phyloP scores from a whole-genome alignment of 306 rosid genomes.

The Cucumis hystrix region DNA sequence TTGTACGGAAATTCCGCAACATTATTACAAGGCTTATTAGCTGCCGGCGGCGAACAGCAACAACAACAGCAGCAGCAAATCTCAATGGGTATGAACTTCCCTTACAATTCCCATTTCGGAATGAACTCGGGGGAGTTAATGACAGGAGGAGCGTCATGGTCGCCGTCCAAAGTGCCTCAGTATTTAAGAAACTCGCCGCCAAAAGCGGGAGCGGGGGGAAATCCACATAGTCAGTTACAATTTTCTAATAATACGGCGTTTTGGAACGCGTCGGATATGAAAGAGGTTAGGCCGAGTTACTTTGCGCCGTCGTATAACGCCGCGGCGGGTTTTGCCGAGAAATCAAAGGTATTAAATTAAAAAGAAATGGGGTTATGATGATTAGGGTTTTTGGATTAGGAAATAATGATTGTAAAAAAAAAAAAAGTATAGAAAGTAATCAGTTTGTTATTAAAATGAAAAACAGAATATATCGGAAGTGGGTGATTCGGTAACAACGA shows the following conservation, averaged over 20 bases:
- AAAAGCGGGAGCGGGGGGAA: slow-evolving; percentile 16
- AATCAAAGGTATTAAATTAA: slow-evolving; percentile 44
- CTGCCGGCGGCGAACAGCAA: slow-evolving; percentile 24
- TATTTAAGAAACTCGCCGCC: slow-evolving; percentile 71
- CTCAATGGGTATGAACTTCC: slow-evolving; percentile 16
- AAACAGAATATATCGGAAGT: slow-evolving; percentile 65
- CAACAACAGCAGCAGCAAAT: background rate
- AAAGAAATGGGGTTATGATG: background rate
- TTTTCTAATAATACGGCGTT: slow-evolving; percentile 72
- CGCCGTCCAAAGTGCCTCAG: slow-evolving; percentile 54
- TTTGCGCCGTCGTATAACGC: slow-evolving; percentile 43
- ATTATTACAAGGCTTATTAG: slow-evolving; percentile 52
- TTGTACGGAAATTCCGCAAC: slow-evolving; percentile 49
- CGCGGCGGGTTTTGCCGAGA: slow-evolving; percentile 35
- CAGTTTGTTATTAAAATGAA: background rate
- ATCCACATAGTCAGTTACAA: slow-evolving; percentile 35
- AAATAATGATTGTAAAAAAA: background rate
- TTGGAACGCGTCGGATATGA: slow-evolving; percentile 82
- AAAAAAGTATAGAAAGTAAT: too few species aligned
- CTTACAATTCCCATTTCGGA: slow-evolving; percentile 35
- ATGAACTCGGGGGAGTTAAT: slow-evolving; percentile 38
- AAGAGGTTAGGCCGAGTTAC: slow-evolving; percentile 44
- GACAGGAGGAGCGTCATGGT: slow-evolving; percentile 32
- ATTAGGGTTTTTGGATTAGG: slow-evolving; percentile 12
- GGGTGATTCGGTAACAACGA: slow-evolving; percentile 45